phyloP scores from a whole-genome alignment of 2,329 filamentous ascomycete genomes.

The Aureobasidium sp. region DNA sequence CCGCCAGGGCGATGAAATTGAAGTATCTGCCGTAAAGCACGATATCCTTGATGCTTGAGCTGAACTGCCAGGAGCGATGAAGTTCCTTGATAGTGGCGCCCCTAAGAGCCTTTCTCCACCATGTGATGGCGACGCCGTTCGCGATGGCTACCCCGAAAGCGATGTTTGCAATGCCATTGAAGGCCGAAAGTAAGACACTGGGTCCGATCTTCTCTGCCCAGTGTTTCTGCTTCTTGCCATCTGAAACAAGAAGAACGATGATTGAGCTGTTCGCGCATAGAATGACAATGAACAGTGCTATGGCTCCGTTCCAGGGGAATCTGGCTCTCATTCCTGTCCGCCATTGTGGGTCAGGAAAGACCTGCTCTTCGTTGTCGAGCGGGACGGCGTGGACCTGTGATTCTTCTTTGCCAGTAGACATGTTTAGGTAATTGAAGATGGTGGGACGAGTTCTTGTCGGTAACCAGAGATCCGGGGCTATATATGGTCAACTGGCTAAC shows the following conservation, averaged over 20 bases:
- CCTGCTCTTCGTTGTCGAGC: background rate
- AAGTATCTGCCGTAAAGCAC: slow-evolving; percentile 22
- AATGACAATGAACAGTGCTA: slow-evolving; percentile 19
- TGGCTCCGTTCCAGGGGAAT: slow-evolving; percentile 21
- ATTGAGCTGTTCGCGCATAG: slow-evolving; percentile 19
- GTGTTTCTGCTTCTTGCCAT: slow-evolving; percentile 14
- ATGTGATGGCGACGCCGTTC: slow-evolving; percentile 24
- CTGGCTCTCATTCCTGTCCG: background rate
- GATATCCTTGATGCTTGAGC: slow-evolving; percentile 20
- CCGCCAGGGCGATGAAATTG: slow-evolving; percentile 25
- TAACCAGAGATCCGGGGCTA: too few relatives aligned
- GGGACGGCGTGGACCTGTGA: background rate
- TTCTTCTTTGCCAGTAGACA: background rate
- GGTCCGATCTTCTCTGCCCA: slow-evolving; percentile 22
- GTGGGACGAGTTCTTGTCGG: background rate
- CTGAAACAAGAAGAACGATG: slow-evolving; percentile 16
- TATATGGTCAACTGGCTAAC: background rate
- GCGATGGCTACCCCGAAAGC: slow-evolving; percentile 22
- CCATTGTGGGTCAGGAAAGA: slow-evolving; percentile 7
- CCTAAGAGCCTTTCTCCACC: slow-evolving; percentile 23
- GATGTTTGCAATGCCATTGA: slow-evolving; percentile 21
- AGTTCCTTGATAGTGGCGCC: slow-evolving; percentile 23
- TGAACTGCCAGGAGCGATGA: slow-evolving; percentile 22
- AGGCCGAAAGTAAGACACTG: slow-evolving; percentile 20
- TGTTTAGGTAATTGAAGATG: background rate